phyloP scores from a whole-genome alignment of 1,139 yeast genomes.

The Yamadazyma epiphylla region DNA sequence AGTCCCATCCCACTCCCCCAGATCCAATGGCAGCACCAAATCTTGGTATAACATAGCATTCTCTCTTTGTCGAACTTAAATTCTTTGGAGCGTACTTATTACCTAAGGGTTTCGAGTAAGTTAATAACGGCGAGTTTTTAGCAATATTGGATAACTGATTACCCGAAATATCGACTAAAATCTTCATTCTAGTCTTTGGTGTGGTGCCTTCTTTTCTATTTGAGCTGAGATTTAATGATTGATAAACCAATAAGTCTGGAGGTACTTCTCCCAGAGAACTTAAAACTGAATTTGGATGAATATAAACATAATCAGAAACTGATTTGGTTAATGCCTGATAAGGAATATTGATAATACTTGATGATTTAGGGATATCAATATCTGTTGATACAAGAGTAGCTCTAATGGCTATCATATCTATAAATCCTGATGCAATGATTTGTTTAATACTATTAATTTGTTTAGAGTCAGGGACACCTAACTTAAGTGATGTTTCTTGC shows the following conservation, averaged over 20 bases:
- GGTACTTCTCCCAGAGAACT: slow-evolving; percentile 57
- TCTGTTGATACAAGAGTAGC: slow-evolving; percentile 75
- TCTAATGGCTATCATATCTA: slow-evolving; percentile 86
- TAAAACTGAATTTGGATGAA: slow-evolving; percentile 74
- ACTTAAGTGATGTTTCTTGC: slow-evolving; percentile 43
- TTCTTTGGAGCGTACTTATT: slow-evolving; percentile 83
- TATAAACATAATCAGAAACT: slow-evolving; percentile 50
- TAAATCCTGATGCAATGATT: slow-evolving; percentile 87
- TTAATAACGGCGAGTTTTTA: slow-evolving; percentile 63
- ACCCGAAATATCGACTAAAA: slow-evolving; percentile 73
- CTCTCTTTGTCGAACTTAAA: slow-evolving; percentile 61
- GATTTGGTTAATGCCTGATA: slow-evolving; percentile 56
- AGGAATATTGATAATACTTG: slow-evolving; percentile 63
- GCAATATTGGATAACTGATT: slow-evolving; percentile 77
- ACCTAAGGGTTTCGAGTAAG: slow-evolving; percentile 89
- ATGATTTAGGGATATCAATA: slow-evolving; percentile 51
- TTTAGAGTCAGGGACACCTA: slow-evolving; percentile 62
- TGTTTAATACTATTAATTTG: slow-evolving; percentile 84
- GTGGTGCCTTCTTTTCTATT: slow-evolving; percentile 27
- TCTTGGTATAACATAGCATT: slow-evolving; percentile 87
- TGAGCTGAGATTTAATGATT: slow-evolving; percentile 50
- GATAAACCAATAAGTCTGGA: slow-evolving; percentile 73
- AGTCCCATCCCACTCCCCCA: slow-evolving; percentile 90
- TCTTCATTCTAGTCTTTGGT: slow-evolving; percentile 63
- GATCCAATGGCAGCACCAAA: slow-evolving; percentile 82